These are phyloP conservation scores for Pneumocystis murina DNA, from an alignment of 1,139 yeast species.

Conservation along the genomic window DNA sequence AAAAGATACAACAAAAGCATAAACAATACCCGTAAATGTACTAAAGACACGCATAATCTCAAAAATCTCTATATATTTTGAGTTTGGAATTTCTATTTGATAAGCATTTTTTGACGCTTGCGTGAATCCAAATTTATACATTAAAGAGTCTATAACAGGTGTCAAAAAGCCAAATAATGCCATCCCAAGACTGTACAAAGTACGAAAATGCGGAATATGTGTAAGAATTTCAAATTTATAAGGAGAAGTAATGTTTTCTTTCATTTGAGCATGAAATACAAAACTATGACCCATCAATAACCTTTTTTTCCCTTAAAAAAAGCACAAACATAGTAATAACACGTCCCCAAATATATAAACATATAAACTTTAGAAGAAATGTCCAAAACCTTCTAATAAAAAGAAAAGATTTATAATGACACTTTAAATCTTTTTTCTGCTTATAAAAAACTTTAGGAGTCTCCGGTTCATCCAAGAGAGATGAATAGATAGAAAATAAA, in stretches of 20 bases:
- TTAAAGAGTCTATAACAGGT: not conserved
- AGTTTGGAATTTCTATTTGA: not conserved
- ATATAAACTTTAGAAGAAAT: not conserved
- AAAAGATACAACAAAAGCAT: not conserved
- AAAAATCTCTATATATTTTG: not conserved
- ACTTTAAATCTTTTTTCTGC: not conserved
- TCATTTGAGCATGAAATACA: not conserved
- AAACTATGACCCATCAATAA: not conserved
- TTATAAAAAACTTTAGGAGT: not conserved
- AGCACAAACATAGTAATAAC: not conserved
- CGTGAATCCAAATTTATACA: not conserved
- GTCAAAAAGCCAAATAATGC: not conserved
- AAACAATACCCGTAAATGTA: not conserved
- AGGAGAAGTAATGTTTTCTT: not conserved
- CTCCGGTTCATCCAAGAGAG: not conserved
- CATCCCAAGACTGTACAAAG: not conserved
- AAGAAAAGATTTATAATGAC: not conserved
- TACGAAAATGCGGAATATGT: not conserved
- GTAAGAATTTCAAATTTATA: not conserved
- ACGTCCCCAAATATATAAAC: not conserved
- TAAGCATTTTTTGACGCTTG: not conserved
- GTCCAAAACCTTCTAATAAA: not conserved
- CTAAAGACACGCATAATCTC: not conserved
- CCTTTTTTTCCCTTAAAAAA: not conserved
- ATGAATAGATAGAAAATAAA: not conserved